These are phyloP conservation scores for Aphanomyces cochlioides DNA, from an alignment of 352 stramenopile genomes.

Conservation along the genomic window DNA sequence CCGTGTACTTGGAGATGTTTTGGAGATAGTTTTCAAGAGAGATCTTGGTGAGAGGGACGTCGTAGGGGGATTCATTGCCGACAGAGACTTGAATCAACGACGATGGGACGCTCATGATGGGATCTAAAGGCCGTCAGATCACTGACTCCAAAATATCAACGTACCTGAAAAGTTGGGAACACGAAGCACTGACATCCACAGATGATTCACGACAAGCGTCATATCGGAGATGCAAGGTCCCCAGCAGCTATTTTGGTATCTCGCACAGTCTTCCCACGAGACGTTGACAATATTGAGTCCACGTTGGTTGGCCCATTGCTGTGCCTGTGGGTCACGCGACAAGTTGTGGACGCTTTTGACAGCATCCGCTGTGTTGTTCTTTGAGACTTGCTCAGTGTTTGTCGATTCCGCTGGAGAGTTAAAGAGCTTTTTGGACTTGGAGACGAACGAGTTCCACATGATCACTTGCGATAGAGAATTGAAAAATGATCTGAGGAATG, in stretches of 20 bases:
- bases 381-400: too few species aligned
- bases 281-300: slow-evolving; percentile 25
- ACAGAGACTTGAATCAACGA: slow-evolving; percentile 6
- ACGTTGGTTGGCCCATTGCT: neutral
- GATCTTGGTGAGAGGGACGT: slow-evolving; percentile 10
- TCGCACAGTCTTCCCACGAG: slow-evolving; percentile 25
- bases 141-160: neutral
- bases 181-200: slow-evolving; percentile 22
- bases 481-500: too few species aligned
- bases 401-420: too few species aligned
- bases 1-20: slow-evolving; percentile 25
- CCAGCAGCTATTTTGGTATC: slow-evolving; percentile 12
- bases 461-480: too few species aligned
- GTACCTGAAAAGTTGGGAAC: slow-evolving; percentile 21
- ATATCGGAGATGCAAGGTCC: slow-evolving; percentile 28
- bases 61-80: slow-evolving; percentile 21
- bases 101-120: slow-evolving; percentile 18
- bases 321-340: neutral
- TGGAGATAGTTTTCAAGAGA: slow-evolving; percentile 14
- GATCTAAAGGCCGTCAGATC: neutral
- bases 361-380: too few species aligned
- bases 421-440: too few species aligned
- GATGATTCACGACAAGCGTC: slow-evolving; percentile 12
- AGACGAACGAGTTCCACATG: too few species aligned
- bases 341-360: too few species aligned